These are phyloP conservation scores for Eucalyptus pauciflora DNA, from an alignment of 345 rosid species.

Conservation along the genomic window DNA sequence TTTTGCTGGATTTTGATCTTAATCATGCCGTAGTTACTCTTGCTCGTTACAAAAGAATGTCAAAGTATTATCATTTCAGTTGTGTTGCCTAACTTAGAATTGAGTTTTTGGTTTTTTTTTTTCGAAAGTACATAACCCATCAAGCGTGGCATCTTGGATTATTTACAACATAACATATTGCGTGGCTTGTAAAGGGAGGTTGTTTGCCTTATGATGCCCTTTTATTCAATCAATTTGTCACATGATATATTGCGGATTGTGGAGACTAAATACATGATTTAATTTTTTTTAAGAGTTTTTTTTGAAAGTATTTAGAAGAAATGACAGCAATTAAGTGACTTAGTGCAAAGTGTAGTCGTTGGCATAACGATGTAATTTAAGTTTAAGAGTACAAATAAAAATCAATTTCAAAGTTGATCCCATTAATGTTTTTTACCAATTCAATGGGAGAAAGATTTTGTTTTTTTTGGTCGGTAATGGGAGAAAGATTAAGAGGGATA, in stretches of 20 bases:
- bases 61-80: neutral
- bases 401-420: neutral
- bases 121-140: neutral
- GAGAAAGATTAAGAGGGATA: neutral
- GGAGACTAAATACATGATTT: neutral
- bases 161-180: neutral
- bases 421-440: neutral
- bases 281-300: neutral
- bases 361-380: neutral
- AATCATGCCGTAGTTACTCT: neutral
- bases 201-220: neutral
- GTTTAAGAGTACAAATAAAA: neutral
- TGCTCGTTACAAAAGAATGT: neutral
- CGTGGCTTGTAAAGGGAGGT: neutral
- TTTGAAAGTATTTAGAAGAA: neutral
- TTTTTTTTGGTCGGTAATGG: neutral
- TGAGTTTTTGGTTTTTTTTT: neutral
- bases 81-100: neutral
- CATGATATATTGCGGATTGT: neutral
- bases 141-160: neutral
- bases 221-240: neutral
- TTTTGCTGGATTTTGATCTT: neutral
- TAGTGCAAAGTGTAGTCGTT: neutral
- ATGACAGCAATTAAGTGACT: neutral
- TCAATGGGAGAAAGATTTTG: neutral